A percentile compares a stretch with the other conserved stretches of the same genome.
Evolutionary conservation across 768 basidiomycete species (phyloP).

Genomic region (Termitomyces sp.): DNA sequence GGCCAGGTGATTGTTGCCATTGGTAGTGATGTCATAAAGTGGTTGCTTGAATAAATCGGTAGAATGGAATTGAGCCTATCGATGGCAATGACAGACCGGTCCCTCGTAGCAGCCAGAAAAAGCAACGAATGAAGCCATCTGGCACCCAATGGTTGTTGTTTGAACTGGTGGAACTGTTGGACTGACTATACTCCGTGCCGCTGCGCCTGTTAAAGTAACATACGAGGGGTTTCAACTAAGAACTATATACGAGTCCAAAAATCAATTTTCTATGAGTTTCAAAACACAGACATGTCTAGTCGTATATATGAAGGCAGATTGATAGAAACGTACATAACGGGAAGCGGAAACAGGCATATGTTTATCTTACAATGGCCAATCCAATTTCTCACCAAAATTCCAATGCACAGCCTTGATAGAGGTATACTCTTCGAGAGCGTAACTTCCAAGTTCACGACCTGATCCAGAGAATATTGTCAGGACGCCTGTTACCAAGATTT

Average conservation of each 20-base stretch:
- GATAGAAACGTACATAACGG: neutral
- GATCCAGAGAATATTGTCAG: neutral
- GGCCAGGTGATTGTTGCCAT: no score
- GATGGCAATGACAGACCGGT: no score
- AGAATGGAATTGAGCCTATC: no score
- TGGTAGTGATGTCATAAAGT: no score
- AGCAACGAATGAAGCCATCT: no score
- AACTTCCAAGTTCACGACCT: slow-evolving; percentile 86
- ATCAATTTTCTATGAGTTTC: no score
- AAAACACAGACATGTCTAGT: neutral
- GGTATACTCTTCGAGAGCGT: slow-evolving; percentile 81
- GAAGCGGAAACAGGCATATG: neutral
- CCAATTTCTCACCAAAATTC: slow-evolving; percentile 79
- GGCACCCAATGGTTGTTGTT: no score
- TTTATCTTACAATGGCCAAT: slow-evolving; percentile 61
- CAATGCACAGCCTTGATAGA: slow-evolving; percentile 80
- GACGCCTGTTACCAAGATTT: neutral
- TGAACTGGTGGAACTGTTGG: no score
- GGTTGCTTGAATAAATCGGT: no score
- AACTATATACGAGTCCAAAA: neutral
- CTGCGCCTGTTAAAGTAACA: no score
- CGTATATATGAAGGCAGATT: neutral
- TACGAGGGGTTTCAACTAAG: neutral
- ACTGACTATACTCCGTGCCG: no score
- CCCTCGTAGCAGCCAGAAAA: no score